Conservation (phyloP, 306 rosid genomes). For the Fragaria iinumae region DNA sequence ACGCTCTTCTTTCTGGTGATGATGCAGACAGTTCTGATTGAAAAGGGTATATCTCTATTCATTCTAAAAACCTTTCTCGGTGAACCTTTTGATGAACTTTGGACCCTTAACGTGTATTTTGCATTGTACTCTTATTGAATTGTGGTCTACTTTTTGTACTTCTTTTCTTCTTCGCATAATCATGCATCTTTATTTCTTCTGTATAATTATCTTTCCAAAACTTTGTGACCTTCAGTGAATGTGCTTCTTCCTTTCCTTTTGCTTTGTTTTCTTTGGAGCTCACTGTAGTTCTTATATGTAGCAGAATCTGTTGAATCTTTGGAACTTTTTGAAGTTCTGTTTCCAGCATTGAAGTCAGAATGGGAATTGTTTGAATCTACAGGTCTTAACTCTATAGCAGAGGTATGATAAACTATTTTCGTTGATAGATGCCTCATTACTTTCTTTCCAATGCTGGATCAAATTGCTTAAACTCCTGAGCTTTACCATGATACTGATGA, state of each 20-base stretch:
- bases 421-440: background rate
- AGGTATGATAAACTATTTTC: slow-evolving; percentile 42
- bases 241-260: background rate
- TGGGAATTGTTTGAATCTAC: slow-evolving; percentile 54
- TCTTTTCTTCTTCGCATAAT: background rate
- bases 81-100: background rate
- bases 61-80: background rate
- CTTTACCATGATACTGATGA: slow-evolving; percentile 2
- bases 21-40: slow-evolving; percentile 51
- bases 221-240: background rate
- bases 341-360: slow-evolving; percentile 65
- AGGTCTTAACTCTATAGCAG: slow-evolving; percentile 44
- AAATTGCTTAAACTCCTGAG: background rate
- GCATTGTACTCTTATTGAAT: background rate
- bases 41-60: slow-evolving; percentile 40
- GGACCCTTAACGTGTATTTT: background rate
- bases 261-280: slow-evolving; percentile 5
- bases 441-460: background rate
- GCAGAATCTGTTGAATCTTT: slow-evolving; percentile 42
- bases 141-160: background rate
- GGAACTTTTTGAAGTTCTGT: slow-evolving; percentile 46
- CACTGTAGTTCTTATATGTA: slow-evolving; percentile 13
- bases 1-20: slow-evolving; percentile 59
- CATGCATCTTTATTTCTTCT: background rate
- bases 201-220: background rate